Conservation (phyloP, 2,329 filamentous ascomycete species). For the Aquanectria penicillioides region DNA sequence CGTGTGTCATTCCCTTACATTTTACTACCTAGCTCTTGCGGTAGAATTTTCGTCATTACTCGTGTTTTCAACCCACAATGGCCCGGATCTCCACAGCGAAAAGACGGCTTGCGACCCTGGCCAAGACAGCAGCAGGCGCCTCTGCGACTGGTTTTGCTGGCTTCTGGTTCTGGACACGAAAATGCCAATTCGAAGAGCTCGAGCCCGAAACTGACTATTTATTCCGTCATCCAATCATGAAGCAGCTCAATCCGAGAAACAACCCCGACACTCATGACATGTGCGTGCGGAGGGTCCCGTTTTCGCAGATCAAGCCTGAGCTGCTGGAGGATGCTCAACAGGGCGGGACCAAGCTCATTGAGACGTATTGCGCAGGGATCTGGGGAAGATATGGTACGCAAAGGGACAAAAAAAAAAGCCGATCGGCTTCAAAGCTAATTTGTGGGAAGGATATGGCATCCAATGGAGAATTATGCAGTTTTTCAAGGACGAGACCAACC, state of each 20-base stretch:
- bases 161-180: slow-evolving; percentile 27
- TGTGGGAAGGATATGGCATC: slow-evolving; percentile 12
- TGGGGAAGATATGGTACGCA: slow-evolving; percentile 33
- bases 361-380: slow-evolving; percentile 26
- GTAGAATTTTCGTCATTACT: too few species aligned
- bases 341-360: slow-evolving; percentile 25
- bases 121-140: neutral
- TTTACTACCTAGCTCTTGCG: too few species aligned
- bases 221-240: slow-evolving; percentile 24
- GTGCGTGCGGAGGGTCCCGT: slow-evolving; percentile 25
- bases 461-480: slow-evolving; percentile 28
- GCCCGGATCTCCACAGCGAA: too few species aligned
- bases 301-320: neutral
- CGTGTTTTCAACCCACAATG: too few species aligned
- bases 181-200: slow-evolving; percentile 34
- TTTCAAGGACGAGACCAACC: slow-evolving; percentile 17
- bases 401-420: fast-evolving
- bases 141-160: neutral
- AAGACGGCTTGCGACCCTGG: neutral
- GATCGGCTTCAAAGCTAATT: neutral
- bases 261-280: slow-evolving; percentile 30
- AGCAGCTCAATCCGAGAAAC: slow-evolving; percentile 29
- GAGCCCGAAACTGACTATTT: slow-evolving; percentile 16
- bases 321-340: slow-evolving; percentile 24
- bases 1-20: too few species aligned